phyloP scores from a whole-genome alignment of 2,329 filamentous ascomycete genomes.

The Cercospora sp. region DNA sequence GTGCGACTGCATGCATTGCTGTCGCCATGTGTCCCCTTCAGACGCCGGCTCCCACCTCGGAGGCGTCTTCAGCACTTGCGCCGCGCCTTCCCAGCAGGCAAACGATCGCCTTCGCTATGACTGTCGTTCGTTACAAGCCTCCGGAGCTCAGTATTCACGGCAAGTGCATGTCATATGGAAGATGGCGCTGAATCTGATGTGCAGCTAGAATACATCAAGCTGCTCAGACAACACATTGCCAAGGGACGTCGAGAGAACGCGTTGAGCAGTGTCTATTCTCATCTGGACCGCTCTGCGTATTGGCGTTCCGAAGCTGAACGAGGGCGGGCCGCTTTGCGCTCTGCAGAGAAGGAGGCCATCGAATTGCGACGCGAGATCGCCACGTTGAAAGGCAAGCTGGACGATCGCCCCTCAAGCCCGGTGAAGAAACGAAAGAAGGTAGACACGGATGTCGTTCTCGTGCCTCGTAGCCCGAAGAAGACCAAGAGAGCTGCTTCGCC shows the following conservation, averaged over 20 bases:
- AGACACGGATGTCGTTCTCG: constrained; percentile 30
- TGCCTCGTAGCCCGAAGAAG: constrained; percentile 31
- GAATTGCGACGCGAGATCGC: constrained; percentile 31
- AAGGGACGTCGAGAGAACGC: constrained; percentile 29
- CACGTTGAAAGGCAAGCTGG: constrained; percentile 26
- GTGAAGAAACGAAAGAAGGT: constrained; percentile 36
- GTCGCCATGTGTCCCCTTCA: neutral
- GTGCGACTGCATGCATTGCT: neutral
- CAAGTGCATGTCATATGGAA: constrained; percentile 1
- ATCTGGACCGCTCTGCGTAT: constrained; percentile 45
- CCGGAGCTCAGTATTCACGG: constrained; percentile 37
- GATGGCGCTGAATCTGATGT: constrained; percentile 5
- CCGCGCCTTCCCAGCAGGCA: constrained; percentile 15
- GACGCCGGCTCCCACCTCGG: neutral
- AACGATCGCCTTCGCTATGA: constrained; percentile 31
- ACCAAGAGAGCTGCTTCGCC: constrained; percentile 24
- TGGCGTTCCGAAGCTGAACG: constrained; percentile 40
- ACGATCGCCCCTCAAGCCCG: constrained; percentile 19
- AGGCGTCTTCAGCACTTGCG: neutral
- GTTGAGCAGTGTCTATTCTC: constrained; percentile 32
- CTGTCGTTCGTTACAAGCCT: constrained; percentile 43
- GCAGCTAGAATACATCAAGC: constrained; percentile 34
- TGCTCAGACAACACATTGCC: constrained; percentile 40
- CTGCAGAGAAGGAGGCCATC: constrained; percentile 25
- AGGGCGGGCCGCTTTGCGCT: constrained; percentile 20